phyloP scores from a whole-genome alignment of 164 flowering plant genomes.

The Vitis riparia region DNA sequence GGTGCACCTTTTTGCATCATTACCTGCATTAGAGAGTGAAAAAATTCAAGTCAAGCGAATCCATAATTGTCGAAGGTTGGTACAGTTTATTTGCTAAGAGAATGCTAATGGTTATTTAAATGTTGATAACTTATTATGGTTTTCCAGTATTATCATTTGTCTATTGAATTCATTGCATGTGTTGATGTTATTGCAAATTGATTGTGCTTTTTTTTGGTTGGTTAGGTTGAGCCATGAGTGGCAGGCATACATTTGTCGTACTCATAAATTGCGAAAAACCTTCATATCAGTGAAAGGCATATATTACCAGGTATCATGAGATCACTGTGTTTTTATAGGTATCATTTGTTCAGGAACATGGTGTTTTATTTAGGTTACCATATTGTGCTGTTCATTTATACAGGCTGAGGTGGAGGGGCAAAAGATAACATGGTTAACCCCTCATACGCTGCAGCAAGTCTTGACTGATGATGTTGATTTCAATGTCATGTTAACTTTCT shows the following conservation, averaged over 20 bases:
- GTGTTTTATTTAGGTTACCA: neutral
- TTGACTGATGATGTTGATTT: slow-evolving; percentile 83
- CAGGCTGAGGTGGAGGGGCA: slow-evolving; percentile 92
- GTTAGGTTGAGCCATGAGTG: slow-evolving; percentile 93
- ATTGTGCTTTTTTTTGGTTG: neutral
- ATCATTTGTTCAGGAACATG: neutral
- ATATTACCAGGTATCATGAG: slow-evolving; percentile 74
- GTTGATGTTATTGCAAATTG: neutral
- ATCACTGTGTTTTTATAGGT: too few species aligned
- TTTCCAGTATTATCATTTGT: neutral
- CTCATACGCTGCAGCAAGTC: slow-evolving; percentile 88
- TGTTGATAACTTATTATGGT: too few species aligned
- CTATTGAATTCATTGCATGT: neutral
- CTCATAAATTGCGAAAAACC: slow-evolving; percentile 75
- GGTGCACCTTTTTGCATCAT: slow-evolving; percentile 91
- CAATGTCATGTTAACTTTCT: slow-evolving; percentile 70
- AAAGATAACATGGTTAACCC: slow-evolving; percentile 87
- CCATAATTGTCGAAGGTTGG: slow-evolving; percentile 86
- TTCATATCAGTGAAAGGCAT: slow-evolving; percentile 93
- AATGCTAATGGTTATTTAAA: too few species aligned
- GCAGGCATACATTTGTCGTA: slow-evolving; percentile 90
- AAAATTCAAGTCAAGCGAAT: slow-evolving; percentile 61
- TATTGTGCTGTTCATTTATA: slow-evolving; percentile 6
- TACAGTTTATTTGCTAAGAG: neutral
- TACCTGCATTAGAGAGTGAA: slow-evolving; percentile 73